phyloP scores from a whole-genome alignment of 2,329 filamentous ascomycete genomes.

The Phoma herbarum region DNA sequence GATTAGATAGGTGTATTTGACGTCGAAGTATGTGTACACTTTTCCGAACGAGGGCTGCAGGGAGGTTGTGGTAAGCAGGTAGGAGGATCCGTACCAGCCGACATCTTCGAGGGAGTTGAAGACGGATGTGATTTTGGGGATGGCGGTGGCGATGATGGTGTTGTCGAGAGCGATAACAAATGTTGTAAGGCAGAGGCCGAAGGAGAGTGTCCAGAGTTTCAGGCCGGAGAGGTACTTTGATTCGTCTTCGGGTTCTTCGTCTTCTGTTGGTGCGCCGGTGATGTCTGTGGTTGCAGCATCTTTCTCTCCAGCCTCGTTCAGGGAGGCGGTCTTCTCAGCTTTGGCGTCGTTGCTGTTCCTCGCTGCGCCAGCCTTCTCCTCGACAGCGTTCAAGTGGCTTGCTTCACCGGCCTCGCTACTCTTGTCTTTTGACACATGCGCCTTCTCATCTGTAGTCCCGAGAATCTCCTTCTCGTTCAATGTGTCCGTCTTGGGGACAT shows the following conservation, averaged over 20 bases:
- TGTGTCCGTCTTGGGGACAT: neutral
- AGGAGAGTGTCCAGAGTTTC: slow-evolving; percentile 45
- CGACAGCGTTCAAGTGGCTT: neutral
- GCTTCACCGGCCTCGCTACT: neutral
- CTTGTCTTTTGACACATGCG: neutral
- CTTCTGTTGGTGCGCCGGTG: slow-evolving; percentile 16
- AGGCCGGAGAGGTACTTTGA: slow-evolving; percentile 47
- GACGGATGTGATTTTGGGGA: slow-evolving; percentile 53
- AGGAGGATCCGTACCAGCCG: slow-evolving; percentile 53
- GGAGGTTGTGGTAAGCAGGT: slow-evolving; percentile 58
- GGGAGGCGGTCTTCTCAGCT: neutral
- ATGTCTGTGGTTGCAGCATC: slow-evolving; percentile 3
- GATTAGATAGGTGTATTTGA: slow-evolving; percentile 62
- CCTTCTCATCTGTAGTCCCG: neutral
- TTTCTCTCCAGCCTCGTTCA: slow-evolving; percentile 11
- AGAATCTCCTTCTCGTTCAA: slow-evolving; percentile 3
- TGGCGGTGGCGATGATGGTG: slow-evolving; percentile 52
- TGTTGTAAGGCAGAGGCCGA: slow-evolving; percentile 48
- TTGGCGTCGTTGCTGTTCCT: slow-evolving; percentile 1
- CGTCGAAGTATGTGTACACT: slow-evolving; percentile 68
- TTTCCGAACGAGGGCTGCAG: slow-evolving; percentile 60
- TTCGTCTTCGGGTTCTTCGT: slow-evolving; percentile 45
- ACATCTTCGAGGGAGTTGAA: slow-evolving; percentile 55
- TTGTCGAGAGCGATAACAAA: slow-evolving; percentile 53
- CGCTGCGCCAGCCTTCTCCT: neutral